A percentile compares a stretch with the other conserved stretches of the same genome.
Evolutionary conservation across 345 rosid genomes (phyloP).

Genomic region (Passiflora organensis): DNA sequence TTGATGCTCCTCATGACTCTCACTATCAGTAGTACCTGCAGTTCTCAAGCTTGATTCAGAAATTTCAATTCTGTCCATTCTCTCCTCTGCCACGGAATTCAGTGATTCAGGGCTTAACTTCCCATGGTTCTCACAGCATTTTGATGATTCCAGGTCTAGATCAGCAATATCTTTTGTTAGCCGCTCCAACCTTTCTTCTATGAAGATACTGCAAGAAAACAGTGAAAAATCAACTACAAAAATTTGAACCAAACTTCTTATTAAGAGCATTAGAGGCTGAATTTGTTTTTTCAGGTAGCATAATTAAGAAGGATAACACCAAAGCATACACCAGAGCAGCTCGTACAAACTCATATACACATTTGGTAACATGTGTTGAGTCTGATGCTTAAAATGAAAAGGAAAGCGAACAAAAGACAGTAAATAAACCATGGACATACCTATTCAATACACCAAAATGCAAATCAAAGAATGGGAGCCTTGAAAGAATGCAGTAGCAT

Average conservation of each 20-base stretch:
- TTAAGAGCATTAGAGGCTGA: too few species aligned
- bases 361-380: too few species aligned
- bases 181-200: constrained; percentile 85
- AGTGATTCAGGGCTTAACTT: constrained; percentile 18
- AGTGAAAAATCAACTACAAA: constrained; percentile 7
- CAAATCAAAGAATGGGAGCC: constrained; percentile 89
- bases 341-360: too few species aligned
- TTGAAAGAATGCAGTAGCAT: constrained; percentile 94
- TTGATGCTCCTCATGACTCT: constrained; percentile 28
- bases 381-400: background rate
- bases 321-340: too few species aligned
- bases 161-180: constrained; percentile 54
- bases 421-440: too few species aligned
- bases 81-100: constrained; percentile 28
- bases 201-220: constrained; percentile 63
- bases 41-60: constrained; percentile 30
- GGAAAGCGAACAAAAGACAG: too few species aligned
- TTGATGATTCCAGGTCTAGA: constrained; percentile 45
- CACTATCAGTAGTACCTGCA: constrained; percentile 29
- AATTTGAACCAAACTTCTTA: background rate
- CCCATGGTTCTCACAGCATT: constrained; percentile 22
- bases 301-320: too few species aligned
- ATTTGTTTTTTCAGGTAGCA: too few species aligned
- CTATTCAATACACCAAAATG: constrained; percentile 88
- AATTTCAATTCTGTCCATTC: constrained; percentile 23